These are phyloP conservation scores for Avena sativa DNA, from an alignment of 176 grass and related monocot species.

Conservation along the genomic window DNA sequence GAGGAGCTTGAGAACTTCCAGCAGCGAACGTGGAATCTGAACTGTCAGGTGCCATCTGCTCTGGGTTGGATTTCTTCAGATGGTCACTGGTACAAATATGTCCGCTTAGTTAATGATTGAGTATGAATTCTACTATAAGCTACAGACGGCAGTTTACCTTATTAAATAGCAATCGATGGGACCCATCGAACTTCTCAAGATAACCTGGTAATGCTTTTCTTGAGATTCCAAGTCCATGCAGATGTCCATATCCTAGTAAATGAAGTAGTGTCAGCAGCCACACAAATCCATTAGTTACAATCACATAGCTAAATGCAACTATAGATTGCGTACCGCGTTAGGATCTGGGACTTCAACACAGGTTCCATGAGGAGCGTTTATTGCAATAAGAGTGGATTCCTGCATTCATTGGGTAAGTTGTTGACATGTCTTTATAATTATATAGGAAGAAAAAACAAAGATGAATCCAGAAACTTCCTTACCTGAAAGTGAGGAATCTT, in stretches of 20 bases:
- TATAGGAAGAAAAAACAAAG: slow-evolving; percentile 38
- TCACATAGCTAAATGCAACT: slow-evolving; percentile 6
- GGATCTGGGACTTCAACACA: slow-evolving; percentile 89
- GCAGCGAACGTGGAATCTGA: slow-evolving; percentile 19
- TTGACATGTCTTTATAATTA: slow-evolving; percentile 32
- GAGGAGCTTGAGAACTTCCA: slow-evolving; percentile 30
- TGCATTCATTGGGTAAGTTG: slow-evolving; percentile 48
- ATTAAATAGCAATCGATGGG: slow-evolving; percentile 85
- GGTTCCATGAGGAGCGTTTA: slow-evolving; percentile 92
- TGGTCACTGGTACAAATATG: slow-evolving; percentile 49
- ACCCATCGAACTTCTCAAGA: slow-evolving; percentile 87
- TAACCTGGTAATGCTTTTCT: slow-evolving; percentile 69
- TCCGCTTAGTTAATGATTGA: slow-evolving; percentile 5
- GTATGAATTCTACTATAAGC: slow-evolving; percentile 30
- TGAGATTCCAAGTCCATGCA: slow-evolving; percentile 53
- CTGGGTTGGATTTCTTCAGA: slow-evolving; percentile 42
- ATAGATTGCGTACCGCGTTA: slow-evolving; percentile 56
- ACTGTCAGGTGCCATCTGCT: slow-evolving; percentile 24
- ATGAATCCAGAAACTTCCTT: slow-evolving; percentile 15
- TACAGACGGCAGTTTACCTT: slow-evolving; percentile 48
- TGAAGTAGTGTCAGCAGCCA: slow-evolving; percentile 31
- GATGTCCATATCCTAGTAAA: slow-evolving; percentile 59
- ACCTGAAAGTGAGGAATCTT: slow-evolving; percentile 76
- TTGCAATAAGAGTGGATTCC: slow-evolving; percentile 74
- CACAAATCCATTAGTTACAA: slow-evolving; percentile 11